Evolutionary conservation across 2,329 filamentous ascomycete genomes (phyloP).

Genomic region (Cladosporium colombiae): DNA sequence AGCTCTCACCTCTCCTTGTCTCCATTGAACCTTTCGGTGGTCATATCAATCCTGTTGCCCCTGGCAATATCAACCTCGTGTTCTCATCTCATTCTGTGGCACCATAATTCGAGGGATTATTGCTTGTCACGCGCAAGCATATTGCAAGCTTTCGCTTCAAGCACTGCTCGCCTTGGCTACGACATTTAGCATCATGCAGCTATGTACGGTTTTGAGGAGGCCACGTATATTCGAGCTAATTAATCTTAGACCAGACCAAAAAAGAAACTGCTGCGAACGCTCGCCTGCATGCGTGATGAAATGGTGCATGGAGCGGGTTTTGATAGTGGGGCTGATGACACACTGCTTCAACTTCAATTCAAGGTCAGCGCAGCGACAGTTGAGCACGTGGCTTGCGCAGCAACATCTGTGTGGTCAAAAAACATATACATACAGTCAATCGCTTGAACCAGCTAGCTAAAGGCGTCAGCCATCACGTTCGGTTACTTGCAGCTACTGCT

Average conservation of each 20-base stretch:
- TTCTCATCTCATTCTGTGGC: neutral
- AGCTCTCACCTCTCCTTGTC: too few relatives aligned
- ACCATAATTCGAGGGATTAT: neutral
- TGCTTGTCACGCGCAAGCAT: neutral
- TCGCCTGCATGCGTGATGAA: neutral
- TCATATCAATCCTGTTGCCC: neutral
- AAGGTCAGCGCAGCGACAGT: neutral
- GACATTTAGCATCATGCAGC: neutral
- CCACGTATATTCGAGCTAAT: neutral
- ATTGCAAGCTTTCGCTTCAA: neutral
- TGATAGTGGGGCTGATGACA: slow-evolving; percentile 9
- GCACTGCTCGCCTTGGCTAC: neutral
- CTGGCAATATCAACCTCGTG: neutral
- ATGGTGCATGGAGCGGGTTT: neutral
- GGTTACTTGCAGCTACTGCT: neutral
- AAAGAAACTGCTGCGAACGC: neutral
- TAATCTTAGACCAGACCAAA: neutral
- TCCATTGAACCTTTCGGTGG: neutral
- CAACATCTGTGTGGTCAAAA: neutral
- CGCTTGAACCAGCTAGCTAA: too few relatives aligned
- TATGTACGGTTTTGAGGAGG: neutral
- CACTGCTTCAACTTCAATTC: slow-evolving; percentile 5
- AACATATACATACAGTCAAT: too few relatives aligned
- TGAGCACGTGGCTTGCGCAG: neutral
- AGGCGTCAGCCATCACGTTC: neutral